Conservation (phyloP, 192 early-diverging fungal genomes). For the Gryganskiella cystojenkinii region DNA sequence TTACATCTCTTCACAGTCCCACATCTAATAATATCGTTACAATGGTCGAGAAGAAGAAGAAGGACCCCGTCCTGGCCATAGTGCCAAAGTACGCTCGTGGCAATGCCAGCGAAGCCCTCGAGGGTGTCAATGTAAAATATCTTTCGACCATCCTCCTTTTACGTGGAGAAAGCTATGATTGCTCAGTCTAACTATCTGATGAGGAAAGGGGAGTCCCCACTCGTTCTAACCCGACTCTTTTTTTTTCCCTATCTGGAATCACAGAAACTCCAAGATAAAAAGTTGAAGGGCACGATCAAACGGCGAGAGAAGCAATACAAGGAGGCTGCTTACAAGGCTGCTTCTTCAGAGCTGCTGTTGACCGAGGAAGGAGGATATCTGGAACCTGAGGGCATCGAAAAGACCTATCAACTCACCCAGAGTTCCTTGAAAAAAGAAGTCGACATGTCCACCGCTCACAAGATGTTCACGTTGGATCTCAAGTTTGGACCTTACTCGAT, state of each 20-base stretch:
- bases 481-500: conserved; percentile 91
- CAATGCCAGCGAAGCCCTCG: conserved; percentile 22
- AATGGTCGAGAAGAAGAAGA: conserved; percentile 42
- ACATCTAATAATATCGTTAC: not conserved
- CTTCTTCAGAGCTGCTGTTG: conserved; percentile 81
- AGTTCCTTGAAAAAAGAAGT: conserved; percentile 70
- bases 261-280: conserved; percentile 74
- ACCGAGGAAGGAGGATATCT: conserved; percentile 83
- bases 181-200: not conserved
- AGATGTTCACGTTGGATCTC: conserved; percentile 56
- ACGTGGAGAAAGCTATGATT: no score
- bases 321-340: conserved; percentile 78
- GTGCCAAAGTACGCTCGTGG: conserved; percentile 55
- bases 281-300: conserved; percentile 72
- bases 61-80: conserved; percentile 53
- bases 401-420: conserved; percentile 89
- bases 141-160: no score
- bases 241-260: not conserved
- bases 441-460: conserved; percentile 77
- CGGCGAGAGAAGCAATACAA: conserved; percentile 68
- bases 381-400: conserved; percentile 91
- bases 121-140: conserved; percentile 44
- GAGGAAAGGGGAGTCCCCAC: not conserved
- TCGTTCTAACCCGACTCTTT: not conserved
- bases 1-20: no score